These are phyloP conservation scores for Apophysomyces trapeziformis DNA, from an alignment of 371 early-diverging fungal species.

Conservation along the genomic window DNA sequence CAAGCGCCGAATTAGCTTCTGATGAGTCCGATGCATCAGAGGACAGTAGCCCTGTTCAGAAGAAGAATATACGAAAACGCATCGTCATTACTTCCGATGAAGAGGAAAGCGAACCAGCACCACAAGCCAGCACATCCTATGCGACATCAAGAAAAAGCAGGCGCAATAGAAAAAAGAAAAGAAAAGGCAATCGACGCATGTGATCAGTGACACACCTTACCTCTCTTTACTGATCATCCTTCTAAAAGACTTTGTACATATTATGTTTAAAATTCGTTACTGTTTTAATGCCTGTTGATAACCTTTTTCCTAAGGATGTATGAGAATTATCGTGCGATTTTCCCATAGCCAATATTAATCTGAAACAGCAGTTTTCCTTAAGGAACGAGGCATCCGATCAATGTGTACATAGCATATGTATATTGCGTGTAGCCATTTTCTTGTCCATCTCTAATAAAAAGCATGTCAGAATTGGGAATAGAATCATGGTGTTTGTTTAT, in stretches of 20 bases:
- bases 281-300: no score
- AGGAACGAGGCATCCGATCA: no score
- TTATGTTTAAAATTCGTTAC: not conserved
- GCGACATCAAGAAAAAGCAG: not conserved
- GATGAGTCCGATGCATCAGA: not conserved
- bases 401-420: no score
- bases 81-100: slow-evolving; percentile 1
- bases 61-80: not conserved
- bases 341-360: no score
- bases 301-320: no score
- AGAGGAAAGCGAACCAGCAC: not conserved
- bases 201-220: not conserved
- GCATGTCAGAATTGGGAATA: no score
- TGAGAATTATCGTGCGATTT: no score
- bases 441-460: no score
- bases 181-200: not conserved
- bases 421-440: no score
- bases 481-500: no score
- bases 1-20: not conserved
- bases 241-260: not conserved
- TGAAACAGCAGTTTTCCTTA: no score
- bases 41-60: not conserved
- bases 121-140: not conserved
- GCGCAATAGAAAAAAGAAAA: not conserved
- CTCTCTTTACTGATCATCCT: not conserved